phyloP scores from a whole-genome alignment of 208 protist genomes.

The Crithidia mellificae region DNA sequence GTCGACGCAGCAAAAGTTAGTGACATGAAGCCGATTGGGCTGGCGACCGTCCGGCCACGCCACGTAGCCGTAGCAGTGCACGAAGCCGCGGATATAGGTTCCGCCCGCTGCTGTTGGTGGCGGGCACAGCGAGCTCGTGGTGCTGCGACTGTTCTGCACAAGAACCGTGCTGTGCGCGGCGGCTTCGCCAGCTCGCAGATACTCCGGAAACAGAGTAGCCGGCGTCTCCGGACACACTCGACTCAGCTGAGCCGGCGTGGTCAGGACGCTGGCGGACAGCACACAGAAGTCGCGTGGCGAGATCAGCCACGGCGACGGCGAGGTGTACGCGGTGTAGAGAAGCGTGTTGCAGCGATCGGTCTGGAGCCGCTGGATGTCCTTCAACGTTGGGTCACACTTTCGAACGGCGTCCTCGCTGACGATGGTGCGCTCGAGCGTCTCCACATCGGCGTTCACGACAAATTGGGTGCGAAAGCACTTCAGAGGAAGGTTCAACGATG shows the following conservation, averaged over 20 bases:
- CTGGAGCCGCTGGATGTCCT: slow-evolving; percentile 29
- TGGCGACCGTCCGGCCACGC: slow-evolving; percentile 3
- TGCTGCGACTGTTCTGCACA: slow-evolving; percentile 37
- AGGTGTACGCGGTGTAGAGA: slow-evolving; percentile 49
- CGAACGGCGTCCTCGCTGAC: slow-evolving; percentile 17
- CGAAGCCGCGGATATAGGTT: slow-evolving; percentile 33
- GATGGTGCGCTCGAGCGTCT: slow-evolving; percentile 19
- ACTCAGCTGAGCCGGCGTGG: slow-evolving; percentile 9
- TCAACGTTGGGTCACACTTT: slow-evolving; percentile 30
- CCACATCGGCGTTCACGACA: slow-evolving; percentile 20
- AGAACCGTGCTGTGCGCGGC: slow-evolving; percentile 3
- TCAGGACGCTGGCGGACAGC: slow-evolving; percentile 15
- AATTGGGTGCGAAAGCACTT: slow-evolving; percentile 39
- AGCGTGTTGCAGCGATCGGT: slow-evolving; percentile 13
- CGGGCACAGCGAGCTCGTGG: slow-evolving; percentile 1
- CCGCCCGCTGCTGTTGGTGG: not conserved
- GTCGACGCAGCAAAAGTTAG: slow-evolving; percentile 53
- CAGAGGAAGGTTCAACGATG: slow-evolving; percentile 16
- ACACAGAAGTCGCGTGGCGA: slow-evolving; percentile 54
- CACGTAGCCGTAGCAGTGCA: slow-evolving; percentile 52
- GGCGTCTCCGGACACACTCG: slow-evolving; percentile 1
- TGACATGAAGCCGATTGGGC: slow-evolving; percentile 14
- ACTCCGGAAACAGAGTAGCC: not conserved
- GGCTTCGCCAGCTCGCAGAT: not conserved
- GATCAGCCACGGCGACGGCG: slow-evolving; percentile 35